phyloP scores from a whole-genome alignment of 768 basidiomycete species.

The Boletus reticuloceps region DNA sequence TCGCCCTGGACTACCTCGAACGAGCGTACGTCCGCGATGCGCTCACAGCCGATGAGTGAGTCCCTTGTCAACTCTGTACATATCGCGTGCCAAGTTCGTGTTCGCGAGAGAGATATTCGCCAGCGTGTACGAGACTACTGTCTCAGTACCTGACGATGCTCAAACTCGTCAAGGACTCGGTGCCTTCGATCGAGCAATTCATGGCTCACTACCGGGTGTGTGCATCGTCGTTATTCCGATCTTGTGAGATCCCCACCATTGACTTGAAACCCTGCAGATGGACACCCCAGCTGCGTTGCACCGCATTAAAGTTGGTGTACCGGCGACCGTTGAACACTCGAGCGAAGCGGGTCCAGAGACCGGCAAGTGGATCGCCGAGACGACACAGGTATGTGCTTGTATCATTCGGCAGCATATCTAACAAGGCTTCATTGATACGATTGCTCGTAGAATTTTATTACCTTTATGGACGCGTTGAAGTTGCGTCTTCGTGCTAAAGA shows the following conservation, averaged over 20 bases:
- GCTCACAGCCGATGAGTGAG: conserved; percentile 87
- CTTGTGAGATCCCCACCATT: background rate
- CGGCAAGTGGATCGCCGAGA: conserved; percentile 96
- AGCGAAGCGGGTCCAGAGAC: conserved; percentile 91
- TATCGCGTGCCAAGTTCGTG: conserved; percentile 2
- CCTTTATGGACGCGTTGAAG: conserved; percentile 97
- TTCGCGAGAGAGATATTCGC: conserved; percentile 77
- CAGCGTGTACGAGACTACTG: conserved; percentile 89
- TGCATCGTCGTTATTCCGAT: background rate
- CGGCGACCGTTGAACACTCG: conserved; percentile 95
- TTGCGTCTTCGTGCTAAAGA: conserved; percentile 94
- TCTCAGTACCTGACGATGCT: conserved; percentile 98
- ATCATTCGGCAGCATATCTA: background rate
- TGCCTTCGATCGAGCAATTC: conserved; percentile 83
- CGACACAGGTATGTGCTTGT: conserved; percentile 98
- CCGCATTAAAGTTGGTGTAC: conserved; percentile 87
- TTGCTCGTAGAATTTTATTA: conserved; percentile 83
- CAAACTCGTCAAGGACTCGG: conserved; percentile 89
- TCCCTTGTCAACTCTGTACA: conserved; percentile 12
- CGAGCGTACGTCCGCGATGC: conserved; percentile 94
- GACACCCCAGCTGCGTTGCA: conserved; percentile 92
- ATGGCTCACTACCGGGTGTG: conserved; percentile 84
- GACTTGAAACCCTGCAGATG: conserved; percentile 52
- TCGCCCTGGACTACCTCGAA: conserved; percentile 91
- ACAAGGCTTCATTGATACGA: background rate